These are phyloP conservation scores for Cyclospora cayetanensis DNA, from an alignment of 169 alveolate genomes.

Conservation along the genomic window DNA sequence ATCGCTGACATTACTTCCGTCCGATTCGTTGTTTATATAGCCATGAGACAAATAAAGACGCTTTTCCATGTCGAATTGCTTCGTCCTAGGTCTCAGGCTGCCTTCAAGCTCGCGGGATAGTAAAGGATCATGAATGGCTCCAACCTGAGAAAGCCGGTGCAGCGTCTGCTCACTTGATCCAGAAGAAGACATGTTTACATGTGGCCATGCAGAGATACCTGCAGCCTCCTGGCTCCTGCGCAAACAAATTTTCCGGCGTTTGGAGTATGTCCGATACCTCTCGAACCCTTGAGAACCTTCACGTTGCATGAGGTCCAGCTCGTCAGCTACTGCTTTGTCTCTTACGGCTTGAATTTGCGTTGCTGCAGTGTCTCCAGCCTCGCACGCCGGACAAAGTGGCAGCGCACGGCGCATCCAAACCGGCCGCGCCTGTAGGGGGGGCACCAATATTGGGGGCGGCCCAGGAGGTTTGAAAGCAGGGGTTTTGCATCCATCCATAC, in stretches of 20 bases:
- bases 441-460: background rate
- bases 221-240: background rate
- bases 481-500: background rate
- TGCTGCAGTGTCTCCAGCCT: constrained; percentile 10
- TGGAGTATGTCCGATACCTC: background rate
- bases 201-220: background rate
- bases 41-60: background rate
- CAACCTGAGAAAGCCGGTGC: background rate
- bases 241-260: background rate
- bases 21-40: background rate
- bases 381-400: constrained; percentile 21
- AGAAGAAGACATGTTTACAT: background rate
- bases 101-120: background rate
- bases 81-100: background rate
- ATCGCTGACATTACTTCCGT: background rate
- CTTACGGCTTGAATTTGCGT: background rate
- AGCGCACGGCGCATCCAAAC: constrained; percentile 19
- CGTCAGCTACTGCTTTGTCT: background rate
- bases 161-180: background rate
- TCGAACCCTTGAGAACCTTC: background rate
- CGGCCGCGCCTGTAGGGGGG: background rate
- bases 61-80: background rate
- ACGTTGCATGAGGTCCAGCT: background rate
- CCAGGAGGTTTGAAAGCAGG: background rate
- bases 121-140: background rate